Conservation (phyloP, 306 rosid genomes). For the Cicer arietinum region DNA sequence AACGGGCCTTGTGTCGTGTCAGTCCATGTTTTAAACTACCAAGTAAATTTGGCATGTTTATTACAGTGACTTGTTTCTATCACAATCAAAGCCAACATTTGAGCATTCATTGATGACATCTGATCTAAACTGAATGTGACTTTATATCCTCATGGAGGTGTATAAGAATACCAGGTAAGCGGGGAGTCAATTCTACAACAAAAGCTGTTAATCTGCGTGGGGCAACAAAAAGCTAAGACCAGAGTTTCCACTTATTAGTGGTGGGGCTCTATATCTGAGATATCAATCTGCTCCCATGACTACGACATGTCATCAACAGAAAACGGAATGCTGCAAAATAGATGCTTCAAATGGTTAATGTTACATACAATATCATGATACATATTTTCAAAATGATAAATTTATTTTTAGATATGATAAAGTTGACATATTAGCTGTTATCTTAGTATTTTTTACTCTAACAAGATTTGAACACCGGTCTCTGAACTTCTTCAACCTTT, state of each 20-base stretch:
- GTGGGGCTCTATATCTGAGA: slow-evolving; percentile 59
- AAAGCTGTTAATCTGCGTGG: slow-evolving; percentile 49
- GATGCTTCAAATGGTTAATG: slow-evolving; percentile 41
- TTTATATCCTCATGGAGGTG: slow-evolving; percentile 16
- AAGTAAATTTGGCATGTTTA: slow-evolving; percentile 31
- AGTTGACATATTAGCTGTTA: too few relatives aligned
- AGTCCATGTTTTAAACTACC: slow-evolving; percentile 24
- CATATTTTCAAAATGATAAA: slow-evolving; percentile 27
- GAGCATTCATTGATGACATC: slow-evolving; percentile 37
- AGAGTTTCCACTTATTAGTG: slow-evolving; percentile 59
- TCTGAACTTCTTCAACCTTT: too few relatives aligned
- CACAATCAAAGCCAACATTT: slow-evolving; percentile 45
- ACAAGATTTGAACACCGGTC: too few relatives aligned
- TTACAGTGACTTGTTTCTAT: slow-evolving; percentile 37
- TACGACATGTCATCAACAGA: slow-evolving; percentile 64
- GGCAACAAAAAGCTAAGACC: slow-evolving; percentile 66
- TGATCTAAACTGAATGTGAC: slow-evolving; percentile 32
- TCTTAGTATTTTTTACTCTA: too few relatives aligned
- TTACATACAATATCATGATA: slow-evolving; percentile 7
- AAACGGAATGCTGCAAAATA: slow-evolving; percentile 62
- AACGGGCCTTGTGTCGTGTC: slow-evolving; percentile 28
- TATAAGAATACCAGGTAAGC: slow-evolving; percentile 26
- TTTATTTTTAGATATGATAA: too few relatives aligned
- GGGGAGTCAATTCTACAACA: slow-evolving; percentile 40
- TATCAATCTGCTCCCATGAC: slow-evolving; percentile 65